A percentile compares a stretch with the other conserved stretches of the same genome.
phyloP scores from a whole-genome alignment of 176 grass and related monocot genomes.

The Eleusine coracana region DNA sequence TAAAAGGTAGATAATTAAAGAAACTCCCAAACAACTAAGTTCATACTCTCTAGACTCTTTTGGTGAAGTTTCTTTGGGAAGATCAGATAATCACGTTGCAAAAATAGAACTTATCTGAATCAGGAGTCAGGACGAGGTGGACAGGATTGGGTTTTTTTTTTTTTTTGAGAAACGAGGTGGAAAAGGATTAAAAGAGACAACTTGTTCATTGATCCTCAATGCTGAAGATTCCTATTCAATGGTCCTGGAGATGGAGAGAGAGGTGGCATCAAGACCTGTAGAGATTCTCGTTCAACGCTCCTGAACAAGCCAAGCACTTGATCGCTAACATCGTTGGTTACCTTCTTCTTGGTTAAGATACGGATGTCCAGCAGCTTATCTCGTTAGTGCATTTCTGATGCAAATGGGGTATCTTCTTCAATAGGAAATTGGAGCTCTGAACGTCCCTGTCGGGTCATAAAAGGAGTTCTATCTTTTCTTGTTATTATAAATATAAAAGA shows the following conservation, averaged over 20 bases:
- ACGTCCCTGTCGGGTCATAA: conserved; percentile 33
- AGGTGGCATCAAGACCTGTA: conserved; percentile 1
- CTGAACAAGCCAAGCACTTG: conserved; percentile 32
- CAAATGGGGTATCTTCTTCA: conserved; percentile 18
- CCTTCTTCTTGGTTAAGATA: conserved; percentile 37
- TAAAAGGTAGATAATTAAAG: background rate
- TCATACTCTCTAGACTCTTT: background rate
- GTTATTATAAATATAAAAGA: conserved; percentile 18
- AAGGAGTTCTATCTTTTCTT: conserved; percentile 23
- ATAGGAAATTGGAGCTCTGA: conserved; percentile 12
- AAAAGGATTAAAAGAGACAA: conserved; percentile 1
- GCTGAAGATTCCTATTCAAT: conserved; percentile 24
- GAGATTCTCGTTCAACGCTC: conserved; percentile 34
- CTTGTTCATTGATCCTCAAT: conserved; percentile 6
- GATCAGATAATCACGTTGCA: conserved; percentile 32
- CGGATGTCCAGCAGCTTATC: conserved; percentile 24
- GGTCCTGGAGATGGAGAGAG: background rate
- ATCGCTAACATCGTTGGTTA: conserved; percentile 24
- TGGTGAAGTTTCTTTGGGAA: conserved; percentile 16
- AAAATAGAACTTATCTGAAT: background rate
- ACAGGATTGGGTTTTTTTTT: no score
- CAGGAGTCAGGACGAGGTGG: background rate
- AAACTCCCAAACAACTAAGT: background rate
- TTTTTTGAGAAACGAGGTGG: no score
- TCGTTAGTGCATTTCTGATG: conserved; percentile 50